Conservation (phyloP, 1,284 basidiomycete genomes). For the Exobasidium rhododendri region DNA sequence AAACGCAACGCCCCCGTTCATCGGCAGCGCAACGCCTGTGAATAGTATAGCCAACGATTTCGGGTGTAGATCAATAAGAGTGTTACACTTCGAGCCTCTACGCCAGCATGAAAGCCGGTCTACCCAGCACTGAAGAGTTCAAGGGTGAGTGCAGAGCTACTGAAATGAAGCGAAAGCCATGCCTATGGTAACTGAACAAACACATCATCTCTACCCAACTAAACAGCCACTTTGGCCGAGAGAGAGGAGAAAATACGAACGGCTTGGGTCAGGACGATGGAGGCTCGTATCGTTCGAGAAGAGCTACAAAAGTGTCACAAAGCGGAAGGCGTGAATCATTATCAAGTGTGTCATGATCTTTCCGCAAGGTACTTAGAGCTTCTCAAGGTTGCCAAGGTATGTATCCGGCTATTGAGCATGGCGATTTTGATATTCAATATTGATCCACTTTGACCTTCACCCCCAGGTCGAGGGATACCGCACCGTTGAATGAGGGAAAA, state of each 20-base stretch:
- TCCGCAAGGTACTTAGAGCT: constrained; percentile 79
- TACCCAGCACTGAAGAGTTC: constrained; percentile 34
- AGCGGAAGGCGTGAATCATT: constrained; percentile 71
- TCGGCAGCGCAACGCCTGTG: no score
- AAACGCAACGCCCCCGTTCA: no score
- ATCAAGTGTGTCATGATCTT: constrained; percentile 74
- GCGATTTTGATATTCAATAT: background rate
- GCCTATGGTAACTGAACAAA: background rate
- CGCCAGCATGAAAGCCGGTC: constrained; percentile 29
- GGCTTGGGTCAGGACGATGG: constrained; percentile 92
- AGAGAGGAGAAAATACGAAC: constrained; percentile 80
- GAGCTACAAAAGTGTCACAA: constrained; percentile 89
- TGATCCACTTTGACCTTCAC: background rate
- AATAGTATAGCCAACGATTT: no score
- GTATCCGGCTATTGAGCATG: constrained; percentile 46
- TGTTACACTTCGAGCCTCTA: no score
- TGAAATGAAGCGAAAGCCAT: constrained; percentile 17
- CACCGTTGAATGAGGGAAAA: constrained; percentile 29
- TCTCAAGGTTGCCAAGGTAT: constrained; percentile 78
- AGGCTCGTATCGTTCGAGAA: constrained; percentile 80
- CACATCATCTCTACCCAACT: background rate
- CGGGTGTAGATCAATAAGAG: no score
- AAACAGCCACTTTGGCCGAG: constrained; percentile 58
- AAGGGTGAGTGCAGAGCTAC: constrained; percentile 20
- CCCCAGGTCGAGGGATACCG: constrained; percentile 39